These are phyloP conservation scores for Scheffersomyces stambukii DNA, from an alignment of 1,139 yeast species.

Conservation along the genomic window DNA sequence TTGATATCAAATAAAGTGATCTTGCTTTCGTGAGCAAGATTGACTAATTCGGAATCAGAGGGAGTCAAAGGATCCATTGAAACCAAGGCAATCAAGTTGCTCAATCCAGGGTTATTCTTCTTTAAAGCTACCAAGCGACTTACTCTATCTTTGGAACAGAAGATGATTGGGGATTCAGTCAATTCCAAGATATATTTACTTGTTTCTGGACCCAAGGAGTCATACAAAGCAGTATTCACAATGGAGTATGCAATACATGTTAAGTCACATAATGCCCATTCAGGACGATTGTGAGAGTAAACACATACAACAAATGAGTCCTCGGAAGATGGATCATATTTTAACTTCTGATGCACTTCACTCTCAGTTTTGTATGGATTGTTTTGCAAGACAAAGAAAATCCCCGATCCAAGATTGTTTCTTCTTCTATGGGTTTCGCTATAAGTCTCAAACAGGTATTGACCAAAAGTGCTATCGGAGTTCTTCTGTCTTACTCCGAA, in stretches of 20 bases:
- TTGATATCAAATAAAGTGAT: conserved; percentile 28
- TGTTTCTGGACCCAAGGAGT: conserved; percentile 35
- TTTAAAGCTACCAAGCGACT: conserved; percentile 25
- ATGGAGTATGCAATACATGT: conserved; percentile 34
- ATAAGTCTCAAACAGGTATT: conserved; percentile 49
- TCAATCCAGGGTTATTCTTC: conserved; percentile 18
- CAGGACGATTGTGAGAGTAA: conserved; percentile 32
- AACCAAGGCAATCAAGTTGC: conserved; percentile 29
- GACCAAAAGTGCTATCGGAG: conserved; percentile 40
- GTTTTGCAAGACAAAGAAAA: conserved; percentile 47
- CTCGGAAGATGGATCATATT: conserved; percentile 18
- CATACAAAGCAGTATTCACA: conserved; percentile 38
- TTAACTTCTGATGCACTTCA: conserved; percentile 23
- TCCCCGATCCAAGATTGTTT: conserved; percentile 59
- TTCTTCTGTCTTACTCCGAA: conserved; percentile 47
- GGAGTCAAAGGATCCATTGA: conserved; percentile 39
- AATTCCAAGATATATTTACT: conserved; percentile 30
- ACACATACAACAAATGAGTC: conserved; percentile 31
- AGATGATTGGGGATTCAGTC: conserved; percentile 33
- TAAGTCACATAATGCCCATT: conserved; percentile 37
- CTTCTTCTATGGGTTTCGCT: conserved; percentile 37
- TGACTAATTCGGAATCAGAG: conserved; percentile 14
- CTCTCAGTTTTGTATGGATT: conserved; percentile 34
- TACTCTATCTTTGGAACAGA: conserved; percentile 33
- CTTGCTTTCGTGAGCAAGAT: conserved; percentile 18